A percentile compares a stretch with the other conserved stretches of the same genome.
Evolutionary conservation across 2,329 filamentous ascomycete genomes (phyloP).

Genomic region (Pleoardoris graminearum): DNA sequence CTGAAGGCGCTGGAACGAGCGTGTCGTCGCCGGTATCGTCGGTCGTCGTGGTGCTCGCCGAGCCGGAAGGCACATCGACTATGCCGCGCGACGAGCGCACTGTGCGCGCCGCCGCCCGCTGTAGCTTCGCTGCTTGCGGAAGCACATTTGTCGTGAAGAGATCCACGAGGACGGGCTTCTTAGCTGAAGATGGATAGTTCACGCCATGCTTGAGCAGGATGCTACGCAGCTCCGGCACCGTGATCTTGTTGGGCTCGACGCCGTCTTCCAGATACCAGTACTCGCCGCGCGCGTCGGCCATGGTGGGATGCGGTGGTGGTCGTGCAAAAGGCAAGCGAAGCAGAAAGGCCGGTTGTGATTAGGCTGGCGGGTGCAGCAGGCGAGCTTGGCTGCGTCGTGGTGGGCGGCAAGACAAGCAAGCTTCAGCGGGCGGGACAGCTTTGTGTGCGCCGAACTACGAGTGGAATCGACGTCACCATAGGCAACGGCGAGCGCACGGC

Average conservation of each 20-base stretch:
- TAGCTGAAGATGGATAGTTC: constrained; percentile 82
- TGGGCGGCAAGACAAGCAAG: too few species aligned
- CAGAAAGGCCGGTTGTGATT: too few species aligned
- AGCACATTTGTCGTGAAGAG: constrained; percentile 80
- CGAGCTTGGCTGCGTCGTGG: too few species aligned
- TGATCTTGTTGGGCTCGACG: constrained; percentile 83
- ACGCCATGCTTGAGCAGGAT: constrained; percentile 90
- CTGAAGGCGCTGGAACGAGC: constrained; percentile 49
- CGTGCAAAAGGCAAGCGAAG: too few species aligned
- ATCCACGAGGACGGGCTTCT: constrained; percentile 84
- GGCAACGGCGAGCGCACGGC: too few species aligned
- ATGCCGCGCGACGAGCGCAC: constrained; percentile 90
- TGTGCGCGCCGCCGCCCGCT: constrained; percentile 73
- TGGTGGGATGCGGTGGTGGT: constrained; percentile 10
- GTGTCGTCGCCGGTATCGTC: constrained; percentile 59
- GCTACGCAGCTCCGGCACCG: constrained; percentile 83
- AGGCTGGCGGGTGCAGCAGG: too few species aligned
- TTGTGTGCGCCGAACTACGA: too few species aligned
- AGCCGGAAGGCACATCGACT: constrained; percentile 65
- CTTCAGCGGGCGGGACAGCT: too few species aligned
- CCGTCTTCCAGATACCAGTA: constrained; percentile 75
- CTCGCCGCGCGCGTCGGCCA: constrained; percentile 42
- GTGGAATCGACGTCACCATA: too few species aligned
- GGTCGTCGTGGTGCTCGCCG: constrained; percentile 60
- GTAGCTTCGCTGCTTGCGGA: constrained; percentile 75